These are phyloP conservation scores for Cyphellophora europaea DNA, from an alignment of 2,329 filamentous ascomycete genomes.

Conservation along the genomic window DNA sequence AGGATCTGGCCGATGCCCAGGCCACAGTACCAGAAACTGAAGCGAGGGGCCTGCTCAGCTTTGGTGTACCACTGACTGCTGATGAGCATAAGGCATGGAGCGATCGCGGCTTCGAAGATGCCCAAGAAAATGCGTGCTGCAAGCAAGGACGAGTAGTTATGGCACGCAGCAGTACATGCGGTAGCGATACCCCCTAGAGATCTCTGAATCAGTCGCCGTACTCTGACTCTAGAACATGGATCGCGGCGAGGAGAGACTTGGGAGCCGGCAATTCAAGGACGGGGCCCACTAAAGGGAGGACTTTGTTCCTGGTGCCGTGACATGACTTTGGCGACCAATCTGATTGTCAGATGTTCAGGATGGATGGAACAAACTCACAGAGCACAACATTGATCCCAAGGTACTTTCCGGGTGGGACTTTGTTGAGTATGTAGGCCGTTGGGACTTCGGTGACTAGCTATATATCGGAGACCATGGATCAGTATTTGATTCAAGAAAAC, in stretches of 20 bases:
- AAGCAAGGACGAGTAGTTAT: slow-evolving; percentile 45
- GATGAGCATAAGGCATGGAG: slow-evolving; percentile 52
- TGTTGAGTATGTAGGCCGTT: slow-evolving; percentile 50
- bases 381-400: slow-evolving; percentile 49
- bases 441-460: not conserved
- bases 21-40: slow-evolving; percentile 53
- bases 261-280: too few species aligned
- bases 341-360: too few species aligned
- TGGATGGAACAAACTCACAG: too few species aligned
- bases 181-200: slow-evolving; percentile 10
- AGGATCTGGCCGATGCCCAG: slow-evolving; percentile 49
- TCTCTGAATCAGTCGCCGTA: too few species aligned
- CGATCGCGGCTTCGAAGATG: slow-evolving; percentile 51
- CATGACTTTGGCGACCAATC: too few species aligned
- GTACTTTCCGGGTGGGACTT: slow-evolving; percentile 52
- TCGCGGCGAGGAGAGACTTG: too few species aligned
- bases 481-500: slow-evolving; percentile 22
- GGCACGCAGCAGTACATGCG: slow-evolving; percentile 38
- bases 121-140: slow-evolving; percentile 50
- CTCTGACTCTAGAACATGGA: too few species aligned
- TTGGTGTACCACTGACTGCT: slow-evolving; percentile 51
- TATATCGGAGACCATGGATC: too few species aligned
- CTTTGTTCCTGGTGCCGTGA: too few species aligned
- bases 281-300: too few species aligned
- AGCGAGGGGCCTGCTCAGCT: slow-evolving; percentile 48